A percentile compares a stretch with the other conserved stretches of the same genome.
phyloP scores from a whole-genome alignment of 2,329 filamentous ascomycete species.

The Sodiomyces alkalinus region DNA sequence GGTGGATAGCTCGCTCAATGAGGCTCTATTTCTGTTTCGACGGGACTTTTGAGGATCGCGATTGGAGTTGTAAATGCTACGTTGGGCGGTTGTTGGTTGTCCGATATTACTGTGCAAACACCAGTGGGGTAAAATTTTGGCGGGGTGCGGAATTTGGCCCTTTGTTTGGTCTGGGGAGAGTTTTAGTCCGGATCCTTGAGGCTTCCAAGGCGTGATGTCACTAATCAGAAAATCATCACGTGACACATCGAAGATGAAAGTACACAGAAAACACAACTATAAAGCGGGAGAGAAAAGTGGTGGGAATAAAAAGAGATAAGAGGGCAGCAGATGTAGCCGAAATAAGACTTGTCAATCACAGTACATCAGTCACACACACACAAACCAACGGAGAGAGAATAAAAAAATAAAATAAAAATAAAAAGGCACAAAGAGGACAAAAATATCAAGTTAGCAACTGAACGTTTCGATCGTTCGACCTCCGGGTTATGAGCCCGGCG shows the following conservation, averaged over 20 bases:
- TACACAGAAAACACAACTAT: no score
- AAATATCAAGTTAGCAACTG: background rate
- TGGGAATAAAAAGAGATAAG: no score
- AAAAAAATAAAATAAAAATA: background rate
- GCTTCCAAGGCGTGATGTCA: constrained; percentile 1
- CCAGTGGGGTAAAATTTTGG: constrained; percentile 23
- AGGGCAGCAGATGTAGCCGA: no score
- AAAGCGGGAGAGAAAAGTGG: no score
- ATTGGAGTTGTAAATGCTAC: background rate
- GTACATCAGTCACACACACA: no score
- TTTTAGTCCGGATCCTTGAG: constrained; percentile 2
- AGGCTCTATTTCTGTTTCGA: no score
- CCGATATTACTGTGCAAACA: constrained; percentile 2
- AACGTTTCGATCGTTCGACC: constrained; percentile 2
- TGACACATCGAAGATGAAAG: no score
- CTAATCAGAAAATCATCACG: no score
- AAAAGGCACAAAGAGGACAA: background rate
- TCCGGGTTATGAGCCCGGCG: constrained; percentile 4
- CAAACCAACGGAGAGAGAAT: no score
- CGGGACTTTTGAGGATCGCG: no score
- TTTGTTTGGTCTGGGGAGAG: constrained; percentile 1
- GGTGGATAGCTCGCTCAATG: no score
- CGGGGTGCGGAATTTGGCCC: constrained; percentile 7
- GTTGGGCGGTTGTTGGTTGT: background rate
- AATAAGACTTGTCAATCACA: no score